phyloP scores from a whole-genome alignment of 192 early-diverging fungal species.

The Entomortierella parvispora region DNA sequence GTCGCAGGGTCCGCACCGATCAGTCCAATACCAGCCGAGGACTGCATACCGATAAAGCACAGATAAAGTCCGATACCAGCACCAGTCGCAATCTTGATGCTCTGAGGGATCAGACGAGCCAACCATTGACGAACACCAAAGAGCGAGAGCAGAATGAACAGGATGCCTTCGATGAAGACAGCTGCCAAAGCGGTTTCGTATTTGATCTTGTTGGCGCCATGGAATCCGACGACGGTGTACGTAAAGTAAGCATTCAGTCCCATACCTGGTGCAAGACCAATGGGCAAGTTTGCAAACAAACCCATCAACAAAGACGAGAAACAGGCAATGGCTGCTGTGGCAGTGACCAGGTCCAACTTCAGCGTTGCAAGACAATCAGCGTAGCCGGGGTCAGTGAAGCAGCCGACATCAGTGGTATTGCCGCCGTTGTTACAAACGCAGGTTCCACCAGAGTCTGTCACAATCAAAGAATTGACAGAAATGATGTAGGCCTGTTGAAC shows the following conservation, averaged over 20 bases:
- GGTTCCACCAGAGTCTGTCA: slow-evolving; percentile 75
- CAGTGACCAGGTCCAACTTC: slow-evolving; percentile 76
- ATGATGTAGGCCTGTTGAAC: slow-evolving; percentile 63
- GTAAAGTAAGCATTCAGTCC: slow-evolving; percentile 85
- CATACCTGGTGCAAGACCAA: slow-evolving; percentile 83
- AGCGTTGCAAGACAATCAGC: slow-evolving; percentile 64
- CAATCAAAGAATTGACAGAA: slow-evolving; percentile 76
- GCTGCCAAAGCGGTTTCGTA: slow-evolving; percentile 75
- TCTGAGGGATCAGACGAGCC: slow-evolving; percentile 70
- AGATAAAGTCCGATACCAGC: slow-evolving; percentile 68
- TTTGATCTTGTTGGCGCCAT: slow-evolving; percentile 73
- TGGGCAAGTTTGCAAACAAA: slow-evolving; percentile 74
- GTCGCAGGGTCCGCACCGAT: slow-evolving; percentile 67
- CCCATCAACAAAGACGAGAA: slow-evolving; percentile 70
- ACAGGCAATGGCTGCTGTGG: slow-evolving; percentile 69
- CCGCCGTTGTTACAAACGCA: slow-evolving; percentile 65
- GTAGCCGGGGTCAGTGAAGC: slow-evolving; percentile 65
- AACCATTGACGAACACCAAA: slow-evolving; percentile 80
- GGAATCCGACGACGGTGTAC: slow-evolving; percentile 82
- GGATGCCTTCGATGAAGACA: slow-evolving; percentile 81
- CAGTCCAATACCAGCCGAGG: slow-evolving; percentile 79
- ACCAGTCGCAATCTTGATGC: slow-evolving; percentile 75
- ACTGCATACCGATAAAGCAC: slow-evolving; percentile 79
- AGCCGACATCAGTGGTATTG: slow-evolving; percentile 54
- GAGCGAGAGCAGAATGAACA: slow-evolving; percentile 76